These are phyloP conservation scores for Camellia lanceoleosa DNA, from an alignment of 148 eudicot species.

Conservation along the genomic window DNA sequence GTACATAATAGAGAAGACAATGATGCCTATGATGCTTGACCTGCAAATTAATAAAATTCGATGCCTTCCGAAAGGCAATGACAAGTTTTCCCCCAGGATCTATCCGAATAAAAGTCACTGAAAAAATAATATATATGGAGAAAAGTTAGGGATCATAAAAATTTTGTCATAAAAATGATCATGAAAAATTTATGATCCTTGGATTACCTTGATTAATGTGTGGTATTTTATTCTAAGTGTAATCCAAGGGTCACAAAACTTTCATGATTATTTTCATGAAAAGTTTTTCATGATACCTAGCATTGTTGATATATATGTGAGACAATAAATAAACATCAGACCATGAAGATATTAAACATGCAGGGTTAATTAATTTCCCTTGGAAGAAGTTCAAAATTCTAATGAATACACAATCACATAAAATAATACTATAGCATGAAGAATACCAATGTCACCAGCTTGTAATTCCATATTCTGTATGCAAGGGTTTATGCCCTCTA, in stretches of 20 bases:
- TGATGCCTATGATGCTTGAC: constrained; percentile 33
- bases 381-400: not conserved
- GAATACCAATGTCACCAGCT: constrained; percentile 96
- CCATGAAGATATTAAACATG: not conserved
- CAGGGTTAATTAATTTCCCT: not conserved
- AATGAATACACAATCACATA: not conserved
- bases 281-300: too few species aligned
- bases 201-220: too few species aligned
- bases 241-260: too few species aligned
- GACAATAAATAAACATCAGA: not conserved
- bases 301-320: not conserved
- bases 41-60: constrained; percentile 58
- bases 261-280: too few species aligned
- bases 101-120: constrained; percentile 84
- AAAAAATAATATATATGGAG: too few species aligned
- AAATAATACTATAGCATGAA: not conserved
- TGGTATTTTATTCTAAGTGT: too few species aligned
- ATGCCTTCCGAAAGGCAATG: constrained; percentile 84
- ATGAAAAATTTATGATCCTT: too few species aligned
- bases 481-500: constrained; percentile 98
- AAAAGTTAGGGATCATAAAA: too few species aligned
- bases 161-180: too few species aligned
- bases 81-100: constrained; percentile 94
- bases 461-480: constrained; percentile 92
- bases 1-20: not conserved